phyloP scores from a whole-genome alignment of 1,284 basidiomycete genomes.

The Irpex lacteus region DNA sequence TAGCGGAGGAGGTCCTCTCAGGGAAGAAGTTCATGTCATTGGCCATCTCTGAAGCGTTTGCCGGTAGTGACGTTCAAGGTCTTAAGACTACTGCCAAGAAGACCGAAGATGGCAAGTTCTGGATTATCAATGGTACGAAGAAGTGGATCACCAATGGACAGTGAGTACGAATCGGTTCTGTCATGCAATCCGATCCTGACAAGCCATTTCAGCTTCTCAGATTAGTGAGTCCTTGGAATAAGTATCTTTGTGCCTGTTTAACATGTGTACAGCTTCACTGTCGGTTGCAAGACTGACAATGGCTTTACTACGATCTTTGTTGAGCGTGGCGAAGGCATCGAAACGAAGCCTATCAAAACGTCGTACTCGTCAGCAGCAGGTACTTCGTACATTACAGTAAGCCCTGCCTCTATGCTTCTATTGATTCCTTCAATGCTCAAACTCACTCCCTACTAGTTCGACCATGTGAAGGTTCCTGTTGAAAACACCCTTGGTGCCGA shows the following conservation, averaged over 20 bases:
- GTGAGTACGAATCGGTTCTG: slow-evolving; percentile 25
- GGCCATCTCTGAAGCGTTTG: slow-evolving; percentile 72
- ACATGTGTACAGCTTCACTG: slow-evolving; percentile 46
- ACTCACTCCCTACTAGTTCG: slow-evolving; percentile 54
- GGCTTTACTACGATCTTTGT: slow-evolving; percentile 86
- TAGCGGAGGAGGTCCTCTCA: slow-evolving; percentile 79
- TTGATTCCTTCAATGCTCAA: too few species aligned
- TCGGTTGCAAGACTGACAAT: slow-evolving; percentile 62
- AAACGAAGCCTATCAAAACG: slow-evolving; percentile 86
- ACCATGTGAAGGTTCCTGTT: slow-evolving; percentile 82
- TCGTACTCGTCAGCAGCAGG: slow-evolving; percentile 77
- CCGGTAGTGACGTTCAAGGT: slow-evolving; percentile 87
- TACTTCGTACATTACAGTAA: slow-evolving; percentile 75
- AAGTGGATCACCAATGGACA: slow-evolving; percentile 88
- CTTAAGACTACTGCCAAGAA: slow-evolving; percentile 80
- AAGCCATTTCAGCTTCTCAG: slow-evolving; percentile 25
- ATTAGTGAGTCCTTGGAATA: slow-evolving; percentile 25
- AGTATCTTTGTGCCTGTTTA: neutral
- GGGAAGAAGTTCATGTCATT: slow-evolving; percentile 76
- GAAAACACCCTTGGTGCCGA: slow-evolving; percentile 87
- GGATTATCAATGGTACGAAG: slow-evolving; percentile 83
- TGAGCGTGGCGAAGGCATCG: slow-evolving; percentile 73
- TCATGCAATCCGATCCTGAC: neutral
- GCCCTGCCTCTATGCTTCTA: neutral
- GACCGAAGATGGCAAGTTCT: slow-evolving; percentile 79